A percentile compares a stretch with the other conserved stretches of the same genome.
phyloP scores from a whole-genome alignment of 768 basidiomycete species.

The Trametopsis cervina region DNA sequence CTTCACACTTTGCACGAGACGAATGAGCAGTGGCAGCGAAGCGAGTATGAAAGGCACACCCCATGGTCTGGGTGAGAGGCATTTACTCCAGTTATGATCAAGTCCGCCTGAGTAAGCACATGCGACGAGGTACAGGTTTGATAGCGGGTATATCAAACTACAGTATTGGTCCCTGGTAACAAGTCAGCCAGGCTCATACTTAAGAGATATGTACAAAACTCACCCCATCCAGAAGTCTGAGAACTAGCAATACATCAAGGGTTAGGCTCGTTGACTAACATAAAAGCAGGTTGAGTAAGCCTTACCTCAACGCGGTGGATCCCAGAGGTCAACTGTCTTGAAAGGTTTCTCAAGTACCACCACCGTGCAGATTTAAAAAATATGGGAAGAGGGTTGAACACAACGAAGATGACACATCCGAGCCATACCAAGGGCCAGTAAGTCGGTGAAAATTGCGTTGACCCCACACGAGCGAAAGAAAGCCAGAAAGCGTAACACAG shows the following conservation, averaged over 20 bases:
- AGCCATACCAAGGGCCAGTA: constrained; percentile 85
- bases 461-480: constrained; percentile 63
- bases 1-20: constrained; percentile 79
- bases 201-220: constrained; percentile 16
- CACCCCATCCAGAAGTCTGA: constrained; percentile 89
- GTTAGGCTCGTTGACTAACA: background rate
- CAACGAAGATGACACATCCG: constrained; percentile 43
- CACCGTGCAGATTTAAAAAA: constrained; percentile 58
- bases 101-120: constrained; percentile 66
- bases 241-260: constrained; percentile 42
- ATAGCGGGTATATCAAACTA: constrained; percentile 69
- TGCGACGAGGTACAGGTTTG: constrained; percentile 63
- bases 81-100: constrained; percentile 41
- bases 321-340: constrained; percentile 63
- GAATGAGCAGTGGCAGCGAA: constrained; percentile 63
- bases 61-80: constrained; percentile 48
- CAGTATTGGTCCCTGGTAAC: constrained; percentile 68
- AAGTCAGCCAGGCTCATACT: background rate
- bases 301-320: constrained; percentile 67
- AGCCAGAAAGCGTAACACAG: constrained; percentile 82
- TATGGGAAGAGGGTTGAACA: constrained; percentile 75
- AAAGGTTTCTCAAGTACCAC: constrained; percentile 70
- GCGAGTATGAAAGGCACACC: constrained; percentile 51
- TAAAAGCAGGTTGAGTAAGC: constrained; percentile 1
- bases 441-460: constrained; percentile 49